Evolutionary conservation across 495 filamentous ascomycete species (phyloP).

Genomic region (Jackrogersella minutella): DNA sequence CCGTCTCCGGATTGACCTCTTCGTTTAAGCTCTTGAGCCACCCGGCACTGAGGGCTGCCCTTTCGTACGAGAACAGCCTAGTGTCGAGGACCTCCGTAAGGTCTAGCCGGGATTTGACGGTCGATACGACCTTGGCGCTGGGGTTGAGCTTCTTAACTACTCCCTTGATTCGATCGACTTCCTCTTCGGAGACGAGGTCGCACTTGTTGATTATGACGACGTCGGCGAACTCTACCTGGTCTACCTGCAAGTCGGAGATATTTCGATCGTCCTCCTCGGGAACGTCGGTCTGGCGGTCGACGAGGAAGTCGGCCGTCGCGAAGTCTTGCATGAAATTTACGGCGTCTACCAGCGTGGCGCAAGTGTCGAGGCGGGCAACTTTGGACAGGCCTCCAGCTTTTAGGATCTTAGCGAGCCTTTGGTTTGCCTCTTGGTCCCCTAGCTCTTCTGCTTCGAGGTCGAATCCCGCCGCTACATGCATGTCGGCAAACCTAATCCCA

Average conservation of each 20-base stretch:
- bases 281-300: constrained; percentile 52
- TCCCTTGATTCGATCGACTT: constrained; percentile 51
- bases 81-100: constrained; percentile 62
- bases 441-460: constrained; percentile 35
- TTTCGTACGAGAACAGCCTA: constrained; percentile 49
- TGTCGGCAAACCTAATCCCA: constrained; percentile 43
- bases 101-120: constrained; percentile 56
- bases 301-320: constrained; percentile 64
- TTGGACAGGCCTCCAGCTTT: constrained; percentile 61
- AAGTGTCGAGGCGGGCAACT: constrained; percentile 65
- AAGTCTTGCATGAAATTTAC: constrained; percentile 67
- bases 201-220: constrained; percentile 66
- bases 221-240: constrained; percentile 70
- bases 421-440: constrained; percentile 26
- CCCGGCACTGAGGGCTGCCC: constrained; percentile 37
- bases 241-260: constrained; percentile 67
- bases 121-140: constrained; percentile 58
- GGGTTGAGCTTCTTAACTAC: constrained; percentile 60
- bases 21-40: constrained; percentile 45
- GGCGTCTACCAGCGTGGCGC: constrained; percentile 66
- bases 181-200: constrained; percentile 48
- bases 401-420: constrained; percentile 46
- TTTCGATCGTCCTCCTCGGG: constrained; percentile 66
- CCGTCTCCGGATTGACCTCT: constrained; percentile 59
- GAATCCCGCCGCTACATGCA: constrained; percentile 32